phyloP scores from a whole-genome alignment of 2,329 filamentous ascomycete genomes.

The Dichotomopilus funicola region DNA sequence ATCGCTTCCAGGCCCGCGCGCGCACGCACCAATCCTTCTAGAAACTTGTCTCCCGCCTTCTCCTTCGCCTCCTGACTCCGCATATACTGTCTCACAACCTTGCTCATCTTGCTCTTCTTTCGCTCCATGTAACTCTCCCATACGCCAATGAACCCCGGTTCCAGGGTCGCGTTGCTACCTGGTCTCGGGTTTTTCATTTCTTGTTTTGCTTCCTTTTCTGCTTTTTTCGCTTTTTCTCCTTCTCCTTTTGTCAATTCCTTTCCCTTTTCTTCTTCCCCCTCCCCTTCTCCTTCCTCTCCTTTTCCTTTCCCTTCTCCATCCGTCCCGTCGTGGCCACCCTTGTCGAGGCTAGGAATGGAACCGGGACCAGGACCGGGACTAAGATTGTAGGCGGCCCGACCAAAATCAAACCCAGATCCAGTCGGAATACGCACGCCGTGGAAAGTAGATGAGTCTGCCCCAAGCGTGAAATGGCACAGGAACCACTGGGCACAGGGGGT shows the following conservation, averaged over 20 bases:
- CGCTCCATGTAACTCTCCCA: conserved; percentile 28
- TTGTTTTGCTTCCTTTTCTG: too few relatives aligned
- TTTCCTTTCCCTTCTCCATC: too few relatives aligned
- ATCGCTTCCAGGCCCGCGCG: conserved; percentile 8
- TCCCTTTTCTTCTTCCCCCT: too few relatives aligned
- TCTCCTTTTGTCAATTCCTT: too few relatives aligned
- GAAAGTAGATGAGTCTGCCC: conserved; percentile 23
- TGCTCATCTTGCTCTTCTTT: conserved; percentile 27
- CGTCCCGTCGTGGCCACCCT: too few relatives aligned
- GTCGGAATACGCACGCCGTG: conserved; percentile 27
- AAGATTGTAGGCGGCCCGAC: too few relatives aligned
- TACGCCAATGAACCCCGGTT: conserved; percentile 24
- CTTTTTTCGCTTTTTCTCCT: too few relatives aligned
- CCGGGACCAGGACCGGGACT: too few relatives aligned
- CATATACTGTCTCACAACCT: conserved; percentile 23
- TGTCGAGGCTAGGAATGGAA: too few relatives aligned
- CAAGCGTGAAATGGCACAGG: conserved; percentile 29
- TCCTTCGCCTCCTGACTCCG: conserved; percentile 19
- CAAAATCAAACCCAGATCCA: conserved; percentile 29
- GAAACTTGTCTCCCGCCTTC: conserved; percentile 13
- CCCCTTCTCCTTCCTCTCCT: too few relatives aligned
- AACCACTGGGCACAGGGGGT: conserved; percentile 29
- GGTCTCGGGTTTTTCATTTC: too few relatives aligned
- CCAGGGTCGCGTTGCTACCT: conserved; percentile 23
- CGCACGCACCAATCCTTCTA: conserved; percentile 16